Evolutionary conservation across 129 eudicot genomes (phyloP), one percentile per base, ranked within the genome.

Genomic region (Scalesia atractyloides): DNA sequence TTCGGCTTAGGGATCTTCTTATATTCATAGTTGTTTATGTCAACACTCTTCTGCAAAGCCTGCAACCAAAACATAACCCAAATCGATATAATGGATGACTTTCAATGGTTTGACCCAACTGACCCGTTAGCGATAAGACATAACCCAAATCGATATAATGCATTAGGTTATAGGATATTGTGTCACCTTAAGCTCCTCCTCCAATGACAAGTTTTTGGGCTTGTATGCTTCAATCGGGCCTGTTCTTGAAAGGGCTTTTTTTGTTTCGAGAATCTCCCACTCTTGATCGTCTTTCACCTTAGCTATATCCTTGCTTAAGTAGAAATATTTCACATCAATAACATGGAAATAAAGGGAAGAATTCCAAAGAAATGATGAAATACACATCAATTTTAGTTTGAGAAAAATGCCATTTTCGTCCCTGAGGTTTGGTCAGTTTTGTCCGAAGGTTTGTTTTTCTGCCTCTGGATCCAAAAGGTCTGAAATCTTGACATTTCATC

Each of bases 201-300:
- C 95, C 64, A 89, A 44, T 0, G 91, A 87, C 65, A 87, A 80
- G 76, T 85, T 92, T 78, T 89, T 92, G 15, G 98, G 98, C 8
- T 89, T 87, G 67, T 92, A 92, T 61, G 98, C 95, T 67, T 81
- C 70, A 43, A 89, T 51, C 12, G 96, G 98, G 51, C 96, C 98
- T 30, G 90, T 89, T 87, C 96, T 85, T 44, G 98, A 89, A 20
- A 92, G 82, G 56, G 95, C 95, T 82, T 85, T 92, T 76, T 76
- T 92, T 0, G 91, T 69, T 75, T 89, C 98, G 20, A 92, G 91
- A 43, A 92, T 89, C 80, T 92, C 96, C 98, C 96, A 92, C 70
- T 89, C 96, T 51, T 87, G 81, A 73, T 92, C 98, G 47, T 92
- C 98, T 72, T 89, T 94, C 73, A 88, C 99, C 81, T 90, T 94